Base-by-base conservation (phyloP, 1,284 basidiomycete genomes). In the Jaminaea rosea region DNA sequence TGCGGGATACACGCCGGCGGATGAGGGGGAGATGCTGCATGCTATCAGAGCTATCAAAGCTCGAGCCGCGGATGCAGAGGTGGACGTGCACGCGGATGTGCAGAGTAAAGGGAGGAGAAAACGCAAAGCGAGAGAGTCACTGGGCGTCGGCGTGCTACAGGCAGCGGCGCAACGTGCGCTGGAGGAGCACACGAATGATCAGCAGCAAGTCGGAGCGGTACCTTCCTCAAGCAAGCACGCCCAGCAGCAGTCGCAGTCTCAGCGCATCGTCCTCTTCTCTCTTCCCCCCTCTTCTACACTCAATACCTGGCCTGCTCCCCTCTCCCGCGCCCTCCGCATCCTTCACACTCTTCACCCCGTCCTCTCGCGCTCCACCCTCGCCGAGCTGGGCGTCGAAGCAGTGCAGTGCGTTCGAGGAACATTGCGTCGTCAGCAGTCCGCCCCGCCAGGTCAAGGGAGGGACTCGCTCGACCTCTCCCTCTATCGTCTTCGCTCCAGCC, bases 251-350 rank as follows among this genome's bases (percentile, higher is more conserved):
- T 23, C 28, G 26, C 34, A 17, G 48, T 23, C 48, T n/a, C 37
- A n/a, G 5, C 11, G 10, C 7, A 48, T 52, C 4, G 49, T 28
- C 2, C 44, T 52, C 17, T 52, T 52, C 21, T 19, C 46, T 11
- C 26, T 32, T 19, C 50, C 50, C 2, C 21, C 48, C 8, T 8
- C 21, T 8, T 23, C 21, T 3, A 23, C 50, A 10, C 24, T 51
- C 26, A 19, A 13, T 9, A 45, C 50, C 2, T 52, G 50, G 50
- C 50, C 49, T 9, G 17, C 46, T 11, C 50, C 50, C 4, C 21
- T 52, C 13, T 8, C 26, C 6, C 31, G 44, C n/a, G 48, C 50
- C 1, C 41, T 52, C 2, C 15, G 11, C 4, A n/a, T 52, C 31
- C 50, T 52, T 23, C 50, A 47, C 19, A 26, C 27, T 13, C 19